Percentiles rank a stretch among this genome's conserved stretches.
Conservation (phyloP, 352 stramenopile genomes). For the Phytopythium kandeliae region DNA sequence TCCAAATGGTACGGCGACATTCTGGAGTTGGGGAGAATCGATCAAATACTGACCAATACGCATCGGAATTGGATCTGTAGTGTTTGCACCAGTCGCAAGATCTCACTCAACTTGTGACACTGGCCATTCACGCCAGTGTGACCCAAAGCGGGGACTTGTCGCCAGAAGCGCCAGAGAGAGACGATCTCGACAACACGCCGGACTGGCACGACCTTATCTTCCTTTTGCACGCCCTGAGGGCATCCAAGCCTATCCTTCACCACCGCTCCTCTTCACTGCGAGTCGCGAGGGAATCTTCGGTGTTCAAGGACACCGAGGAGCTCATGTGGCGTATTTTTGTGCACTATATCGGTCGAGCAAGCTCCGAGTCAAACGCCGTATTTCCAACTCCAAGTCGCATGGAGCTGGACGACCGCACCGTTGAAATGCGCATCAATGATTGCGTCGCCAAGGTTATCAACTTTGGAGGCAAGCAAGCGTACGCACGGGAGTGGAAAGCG, state of each 20-base stretch:
- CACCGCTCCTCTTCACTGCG: constrained; percentile 51
- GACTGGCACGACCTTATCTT: constrained; percentile 63
- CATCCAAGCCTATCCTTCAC: constrained; percentile 75
- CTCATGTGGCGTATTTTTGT: constrained; percentile 22
- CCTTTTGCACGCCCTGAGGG: constrained; percentile 66
- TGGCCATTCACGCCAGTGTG: constrained; percentile 24
- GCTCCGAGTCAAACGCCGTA: not conserved
- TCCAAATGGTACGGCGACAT: constrained; percentile 55
- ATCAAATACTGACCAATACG: not conserved
- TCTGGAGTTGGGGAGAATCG: not conserved
- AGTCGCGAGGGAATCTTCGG: constrained; percentile 35
- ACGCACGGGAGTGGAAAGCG: constrained; percentile 74
- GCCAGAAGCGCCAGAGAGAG: constrained; percentile 6
- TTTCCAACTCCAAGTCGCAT: not conserved
- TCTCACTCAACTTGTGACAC: constrained; percentile 37
- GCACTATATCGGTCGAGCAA: not conserved
- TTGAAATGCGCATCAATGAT: constrained; percentile 24
- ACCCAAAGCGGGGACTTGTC: not conserved
- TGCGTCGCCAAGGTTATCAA: constrained; percentile 35
- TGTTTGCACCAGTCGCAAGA: constrained; percentile 52
- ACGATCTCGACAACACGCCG: constrained; percentile 10
- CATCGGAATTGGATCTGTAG: constrained; percentile 12
- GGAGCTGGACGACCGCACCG: constrained; percentile 7
- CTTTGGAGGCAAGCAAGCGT: constrained; percentile 62
- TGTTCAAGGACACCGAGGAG: constrained; percentile 41